Evolutionary conservation across 306 rosid species (phyloP), one percentile per base, ranked within the genome.

Genomic region (Delonix regia): DNA sequence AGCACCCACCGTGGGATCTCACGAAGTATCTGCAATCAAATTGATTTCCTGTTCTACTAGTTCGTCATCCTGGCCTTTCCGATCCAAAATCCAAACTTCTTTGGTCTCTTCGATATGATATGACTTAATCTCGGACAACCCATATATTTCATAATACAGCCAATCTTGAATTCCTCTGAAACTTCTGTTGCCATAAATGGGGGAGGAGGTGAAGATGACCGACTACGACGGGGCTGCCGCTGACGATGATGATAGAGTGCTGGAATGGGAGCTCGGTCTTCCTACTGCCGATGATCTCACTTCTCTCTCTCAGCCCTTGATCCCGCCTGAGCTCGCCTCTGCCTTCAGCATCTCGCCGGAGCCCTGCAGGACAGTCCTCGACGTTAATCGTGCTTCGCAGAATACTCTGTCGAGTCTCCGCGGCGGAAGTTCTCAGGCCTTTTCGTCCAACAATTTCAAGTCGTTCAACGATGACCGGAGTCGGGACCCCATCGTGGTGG

Each of bases 331-430:
- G 76, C 89, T 95, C 1, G 98, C 98, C 8, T 79, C 92, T 28
- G 99, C 98, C 60, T 95, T 95, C 76, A 87, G 97, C 69, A 95
- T 95, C 73, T 82, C 91, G 4, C 97, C 92, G 83, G 93, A 75
- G 84, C 89, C 93, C 5, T 60, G 24, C 65, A 91, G 94, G 44
- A 83, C 93, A 0, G 30, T 62, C 44, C 1, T 79, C 30, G 99
- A 95, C 18, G 99, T 95, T 59, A 88, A 87, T 74, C 97, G 90
- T 45, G 98, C 98, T 4, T 92, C 99, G 18, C 85, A 80, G 28
- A 86, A 78, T 61, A 92, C 96, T n/a, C 77, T 95, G 21, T 85
- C 92, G 9, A 78, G 82, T 18, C 85, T 95, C 30, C 97, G 93
- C 5, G 83, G 83, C 6, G 80, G 78, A 2, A 71, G 64, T 65